Conservation (phyloP, 179 eudicot species). For the Pouteria campechiana region DNA sequence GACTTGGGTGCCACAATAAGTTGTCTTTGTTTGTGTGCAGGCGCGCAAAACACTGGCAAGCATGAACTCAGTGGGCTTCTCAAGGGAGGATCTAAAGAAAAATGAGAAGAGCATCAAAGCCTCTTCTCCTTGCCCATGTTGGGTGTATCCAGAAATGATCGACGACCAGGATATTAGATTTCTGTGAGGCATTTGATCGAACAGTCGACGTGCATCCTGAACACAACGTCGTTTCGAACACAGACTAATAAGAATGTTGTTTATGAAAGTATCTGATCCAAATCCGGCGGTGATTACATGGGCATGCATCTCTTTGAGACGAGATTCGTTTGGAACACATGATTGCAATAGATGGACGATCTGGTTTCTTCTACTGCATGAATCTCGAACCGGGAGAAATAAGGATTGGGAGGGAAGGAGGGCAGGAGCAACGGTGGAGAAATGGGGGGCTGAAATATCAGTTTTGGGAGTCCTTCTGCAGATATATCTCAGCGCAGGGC, state of each 20-base stretch:
- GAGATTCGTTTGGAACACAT: constrained; percentile 2
- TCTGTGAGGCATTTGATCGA: constrained; percentile 49
- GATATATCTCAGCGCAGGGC: too few species aligned
- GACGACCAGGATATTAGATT: constrained; percentile 58
- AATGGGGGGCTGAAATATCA: too few species aligned
- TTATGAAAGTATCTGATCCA: constrained; percentile 29
- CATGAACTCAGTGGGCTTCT: constrained; percentile 38
- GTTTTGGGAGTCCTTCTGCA: too few species aligned
- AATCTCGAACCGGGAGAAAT: too few species aligned
- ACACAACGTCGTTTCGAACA: constrained; percentile 27
- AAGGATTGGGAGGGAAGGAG: too few species aligned
- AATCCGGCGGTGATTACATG: constrained; percentile 34
- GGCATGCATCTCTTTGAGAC: constrained; percentile 26
- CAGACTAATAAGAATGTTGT: constrained; percentile 30
- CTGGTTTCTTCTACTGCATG: too few species aligned
- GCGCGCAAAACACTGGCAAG: constrained; percentile 44
- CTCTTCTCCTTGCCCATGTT: constrained; percentile 24
- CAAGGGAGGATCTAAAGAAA: constrained; percentile 24
- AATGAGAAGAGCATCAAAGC: constrained; percentile 25
- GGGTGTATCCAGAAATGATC: constrained; percentile 29
- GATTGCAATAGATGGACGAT: constrained; percentile 19
- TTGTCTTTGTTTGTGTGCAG: constrained; percentile 23
- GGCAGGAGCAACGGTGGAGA: too few species aligned
- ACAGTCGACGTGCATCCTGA: constrained; percentile 31
- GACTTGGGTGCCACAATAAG: constrained; percentile 25